Base-by-base conservation (phyloP, 139 green algal genomes). In the Chlorella sp. region DNA sequence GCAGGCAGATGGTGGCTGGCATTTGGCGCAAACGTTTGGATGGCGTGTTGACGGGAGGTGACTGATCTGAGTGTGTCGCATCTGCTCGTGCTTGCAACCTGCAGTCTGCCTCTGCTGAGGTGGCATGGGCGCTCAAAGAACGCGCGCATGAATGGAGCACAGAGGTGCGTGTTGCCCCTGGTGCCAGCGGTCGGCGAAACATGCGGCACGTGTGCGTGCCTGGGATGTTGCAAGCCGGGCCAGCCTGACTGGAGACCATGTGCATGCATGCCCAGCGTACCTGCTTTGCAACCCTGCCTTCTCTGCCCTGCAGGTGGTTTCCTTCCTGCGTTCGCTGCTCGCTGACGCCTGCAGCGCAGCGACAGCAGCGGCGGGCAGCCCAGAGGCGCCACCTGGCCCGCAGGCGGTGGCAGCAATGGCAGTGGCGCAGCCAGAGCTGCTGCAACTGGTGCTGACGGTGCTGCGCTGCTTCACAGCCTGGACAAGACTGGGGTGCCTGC, bases 401-500 rank as follows among this genome's bases (percentile, higher is more conserved):
- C 32, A 51, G 21, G 20, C 55, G 30, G 32, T 25, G 3, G 34
- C 32, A 64, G 79, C 39, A 63, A n/a, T n/a, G 76, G 78, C 28
- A 62, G 55, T 69, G 2, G 51, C 51, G 15, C 51, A 34, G 25
- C 62, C 25, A 23, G 21, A 17, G 30, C 36, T 47, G 70, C 39
- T 64, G 72, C 28, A 12, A 26, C 60, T 36, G 17, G 79, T n/a
- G 1, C 13, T 75, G 78, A 32, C 74, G 9, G 62, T 88, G 84
- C 57, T 83, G 51, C 41, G 63, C 30, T 85, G 65, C 78, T 88
- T 85, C 34, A 47, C 28, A 3, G 85, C 85, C 21, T 88, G 85
- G 85, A 73, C 74, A 6, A 74, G 44, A 44, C 81, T 56, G 47
- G 85, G 85, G 13, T 79, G 85, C 60, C 76, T 88, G 67, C 28